Evolutionary conservation across 176 grass and related monocot genomes (phyloP), one percentile per base, ranked within the genome.

Genomic region (Oropetium thomaeum): DNA sequence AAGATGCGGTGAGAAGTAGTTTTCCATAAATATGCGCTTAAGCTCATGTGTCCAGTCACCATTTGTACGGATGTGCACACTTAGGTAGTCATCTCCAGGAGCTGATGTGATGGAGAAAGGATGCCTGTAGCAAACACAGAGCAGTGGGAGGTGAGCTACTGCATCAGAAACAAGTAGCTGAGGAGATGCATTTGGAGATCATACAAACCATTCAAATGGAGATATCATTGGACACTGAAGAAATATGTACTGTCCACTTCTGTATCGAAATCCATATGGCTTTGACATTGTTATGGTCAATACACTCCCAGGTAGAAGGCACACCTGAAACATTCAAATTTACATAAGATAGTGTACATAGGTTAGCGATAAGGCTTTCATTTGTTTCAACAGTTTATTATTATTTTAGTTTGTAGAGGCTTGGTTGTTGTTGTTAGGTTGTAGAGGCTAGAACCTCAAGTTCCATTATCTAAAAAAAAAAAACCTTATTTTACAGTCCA

Each of bases 101-200:
- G 96, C 96, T 62, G 96, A 99, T 58, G 96, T 99, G 58, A 99
- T 99, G 69, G 96, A 99, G 65, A 99, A 99, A 77, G 96, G 96
- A 67, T 99, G 96, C 96, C 96, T 99, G 74, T n/a, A n/a, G n/a
- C 48, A 43, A 82, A 57, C 40, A 71, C 10, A 58, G 23, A 59
- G 71, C 31, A 69, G 6, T 2, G 47, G 55, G 22, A 64, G 38
- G 37, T 84, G 73, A 90, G 62, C 66, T 79, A 54, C 30, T 41
- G 11, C 61, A 31, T 11, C 17, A 45, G 16, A 75, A 71, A 73
- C 14, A 41, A 82, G 15, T 22, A 69, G 16, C 30, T 4, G 27
- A 63, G 22, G 17, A 30, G 34, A 47, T 49, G 15, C 16, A 68
- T 54, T 47, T 23, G 8, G 62, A 26, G 8, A 39, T 15, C 20